A percentile compares a stretch with the other conserved stretches of the same genome.
These are phyloP conservation scores for Irpex lacteus DNA, from an alignment of 1,284 basidiomycete species.

Conservation along the genomic window DNA sequence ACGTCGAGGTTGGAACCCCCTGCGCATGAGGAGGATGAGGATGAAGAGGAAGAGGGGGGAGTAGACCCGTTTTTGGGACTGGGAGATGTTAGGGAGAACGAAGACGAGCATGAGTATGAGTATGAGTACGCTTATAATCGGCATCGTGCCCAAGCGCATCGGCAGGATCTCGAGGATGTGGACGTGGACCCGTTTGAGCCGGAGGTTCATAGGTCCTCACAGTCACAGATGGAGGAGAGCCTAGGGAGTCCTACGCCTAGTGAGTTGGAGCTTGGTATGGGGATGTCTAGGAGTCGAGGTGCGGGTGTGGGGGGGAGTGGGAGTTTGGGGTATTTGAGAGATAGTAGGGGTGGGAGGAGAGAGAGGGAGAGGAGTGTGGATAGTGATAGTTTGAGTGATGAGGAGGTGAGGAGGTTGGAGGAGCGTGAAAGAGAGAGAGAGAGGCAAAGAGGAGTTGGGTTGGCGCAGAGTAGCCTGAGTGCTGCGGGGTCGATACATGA, in stretches of 20 bases:
- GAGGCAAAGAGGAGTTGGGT: background rate
- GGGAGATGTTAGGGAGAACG: background rate
- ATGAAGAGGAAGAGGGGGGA: conserved; percentile 14
- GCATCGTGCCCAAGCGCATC: too few relatives aligned
- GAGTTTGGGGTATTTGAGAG: background rate
- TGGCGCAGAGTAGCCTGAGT: background rate
- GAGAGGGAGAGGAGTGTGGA: background rate
- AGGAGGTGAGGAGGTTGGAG: conserved; percentile 1
- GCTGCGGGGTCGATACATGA: background rate
- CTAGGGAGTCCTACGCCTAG: background rate
- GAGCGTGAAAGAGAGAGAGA: conserved; percentile 9
- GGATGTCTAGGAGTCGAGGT: background rate
- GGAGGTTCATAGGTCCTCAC: background rate
- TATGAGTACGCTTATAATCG: too few relatives aligned
- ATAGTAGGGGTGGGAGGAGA: background rate
- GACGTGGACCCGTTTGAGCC: conserved; percentile 23
- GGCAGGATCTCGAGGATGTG: background rate
- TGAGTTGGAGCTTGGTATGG: background rate
- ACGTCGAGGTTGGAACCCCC: conserved; percentile 14
- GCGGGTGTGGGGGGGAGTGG: background rate
- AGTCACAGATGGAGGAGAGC: conserved; percentile 13
- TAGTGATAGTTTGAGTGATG: conserved; percentile 4
- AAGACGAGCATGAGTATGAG: background rate
- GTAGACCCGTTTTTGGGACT: conserved; percentile 31
- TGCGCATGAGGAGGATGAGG: conserved; percentile 16